phyloP scores from a whole-genome alignment of 208 protist genomes.

The Angomonas deanei region DNA sequence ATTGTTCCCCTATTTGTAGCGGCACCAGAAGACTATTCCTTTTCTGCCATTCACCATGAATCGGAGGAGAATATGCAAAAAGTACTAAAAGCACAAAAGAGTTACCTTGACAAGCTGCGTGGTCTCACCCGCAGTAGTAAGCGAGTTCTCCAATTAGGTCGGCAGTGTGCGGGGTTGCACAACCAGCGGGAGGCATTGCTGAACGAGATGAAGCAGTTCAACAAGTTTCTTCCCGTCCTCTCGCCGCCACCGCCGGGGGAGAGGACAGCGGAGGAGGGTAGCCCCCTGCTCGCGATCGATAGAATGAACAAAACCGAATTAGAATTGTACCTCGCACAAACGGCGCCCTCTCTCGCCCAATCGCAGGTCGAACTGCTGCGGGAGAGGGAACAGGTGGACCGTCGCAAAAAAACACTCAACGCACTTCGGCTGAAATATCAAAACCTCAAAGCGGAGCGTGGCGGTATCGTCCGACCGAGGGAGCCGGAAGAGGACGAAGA shows the following conservation, averaged over 20 bases:
- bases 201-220: constrained; percentile 43
- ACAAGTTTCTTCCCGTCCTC: constrained; percentile 33
- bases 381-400: constrained; percentile 41
- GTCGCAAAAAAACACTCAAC: constrained; percentile 27
- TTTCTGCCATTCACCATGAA: neutral
- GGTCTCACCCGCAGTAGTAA: constrained; percentile 28
- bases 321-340: constrained; percentile 61
- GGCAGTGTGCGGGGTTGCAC: constrained; percentile 57
- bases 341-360: constrained; percentile 30
- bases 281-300: constrained; percentile 19
- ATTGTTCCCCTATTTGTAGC: neutral
- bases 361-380: constrained; percentile 47
- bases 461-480: neutral
- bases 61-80: neutral
- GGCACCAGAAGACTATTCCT: neutral
- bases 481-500: neutral
- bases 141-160: constrained; percentile 38
- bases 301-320: constrained; percentile 69
- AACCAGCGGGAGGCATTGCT: constrained; percentile 31
- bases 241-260: neutral
- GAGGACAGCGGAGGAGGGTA: neutral
- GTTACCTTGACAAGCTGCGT: constrained; percentile 37
- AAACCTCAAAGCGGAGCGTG: constrained; percentile 18
- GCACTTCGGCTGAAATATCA: constrained; percentile 35
- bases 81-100: constrained; percentile 30